Evolutionary conservation across 208 protist genomes (phyloP).

Genomic region (Trichomonas gallinae): DNA sequence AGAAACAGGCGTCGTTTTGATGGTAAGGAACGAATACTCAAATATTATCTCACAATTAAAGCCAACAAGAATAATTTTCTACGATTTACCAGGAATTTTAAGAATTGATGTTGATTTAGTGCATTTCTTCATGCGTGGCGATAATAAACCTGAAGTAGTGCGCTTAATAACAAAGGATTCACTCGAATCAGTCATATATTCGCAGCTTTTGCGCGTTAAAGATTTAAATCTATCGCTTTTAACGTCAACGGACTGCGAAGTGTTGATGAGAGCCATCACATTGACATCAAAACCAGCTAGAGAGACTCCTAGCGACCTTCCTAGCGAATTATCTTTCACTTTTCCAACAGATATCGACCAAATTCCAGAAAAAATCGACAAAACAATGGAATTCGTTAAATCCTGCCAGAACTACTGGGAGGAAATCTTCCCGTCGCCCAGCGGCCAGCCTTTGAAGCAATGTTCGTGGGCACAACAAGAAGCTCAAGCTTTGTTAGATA

Average conservation of each 20-base stretch:
- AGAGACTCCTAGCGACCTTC: background rate
- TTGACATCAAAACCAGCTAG: background rate
- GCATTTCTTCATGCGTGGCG: background rate
- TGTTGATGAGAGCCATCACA: background rate
- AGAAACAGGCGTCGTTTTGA: background rate
- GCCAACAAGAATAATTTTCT: background rate
- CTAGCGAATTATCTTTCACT: background rate
- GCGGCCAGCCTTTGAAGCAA: background rate
- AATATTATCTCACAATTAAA: background rate
- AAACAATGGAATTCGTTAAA: background rate
- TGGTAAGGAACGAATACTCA: background rate
- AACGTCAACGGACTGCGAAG: background rate
- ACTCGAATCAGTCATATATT: background rate
- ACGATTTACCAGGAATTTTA: background rate
- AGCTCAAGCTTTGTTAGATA: background rate
- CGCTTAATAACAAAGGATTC: background rate
- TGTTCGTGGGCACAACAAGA: background rate
- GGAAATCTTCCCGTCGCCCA: background rate
- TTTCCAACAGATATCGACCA: background rate
- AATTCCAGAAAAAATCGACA: background rate
- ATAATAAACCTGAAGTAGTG: background rate
- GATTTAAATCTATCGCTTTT: background rate
- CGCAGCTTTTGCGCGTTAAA: background rate
- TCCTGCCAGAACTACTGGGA: background rate
- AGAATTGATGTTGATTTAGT: background rate